A percentile compares a stretch with the other conserved stretches of the same genome.
Evolutionary conservation across 345 rosid genomes (phyloP).

Genomic region (Populus ilicifolia): DNA sequence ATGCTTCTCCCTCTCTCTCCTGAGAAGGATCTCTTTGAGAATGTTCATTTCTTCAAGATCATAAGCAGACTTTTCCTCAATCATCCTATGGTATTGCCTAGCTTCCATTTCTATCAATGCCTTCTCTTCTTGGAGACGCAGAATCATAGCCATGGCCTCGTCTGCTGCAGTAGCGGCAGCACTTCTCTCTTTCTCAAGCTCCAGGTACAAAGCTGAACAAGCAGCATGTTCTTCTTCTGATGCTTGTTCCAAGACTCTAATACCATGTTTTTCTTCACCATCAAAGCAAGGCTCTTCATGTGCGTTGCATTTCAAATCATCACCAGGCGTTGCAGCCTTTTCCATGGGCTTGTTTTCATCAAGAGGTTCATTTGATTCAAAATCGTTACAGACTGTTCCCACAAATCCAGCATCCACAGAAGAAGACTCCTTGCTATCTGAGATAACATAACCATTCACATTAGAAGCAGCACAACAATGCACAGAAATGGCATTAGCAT

Average conservation of each 20-base stretch:
- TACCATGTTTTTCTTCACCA: slow-evolving; percentile 24
- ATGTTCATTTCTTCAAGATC: slow-evolving; percentile 83
- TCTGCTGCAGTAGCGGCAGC: slow-evolving; percentile 84
- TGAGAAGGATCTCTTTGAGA: slow-evolving; percentile 74
- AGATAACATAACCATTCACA: slow-evolving; percentile 18
- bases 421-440: slow-evolving; percentile 36
- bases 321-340: slow-evolving; percentile 16
- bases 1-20: slow-evolving; percentile 72
- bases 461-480: slow-evolving; percentile 16
- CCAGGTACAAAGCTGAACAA: slow-evolving; percentile 43
- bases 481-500: slow-evolving; percentile 4
- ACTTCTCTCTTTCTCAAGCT: slow-evolving; percentile 78
- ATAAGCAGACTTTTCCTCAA: slow-evolving; percentile 75
- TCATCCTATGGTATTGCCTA: slow-evolving; percentile 78
- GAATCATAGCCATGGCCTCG: slow-evolving; percentile 93
- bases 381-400: slow-evolving; percentile 21
- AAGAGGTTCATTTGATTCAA: slow-evolving; percentile 19
- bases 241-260: slow-evolving; percentile 47
- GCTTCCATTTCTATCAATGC: slow-evolving; percentile 84
- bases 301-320: slow-evolving; percentile 23
- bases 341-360: slow-evolving; percentile 24
- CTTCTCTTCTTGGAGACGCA: slow-evolving; percentile 73
- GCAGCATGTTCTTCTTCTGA: slow-evolving; percentile 53
- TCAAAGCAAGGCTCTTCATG: slow-evolving; percentile 25
- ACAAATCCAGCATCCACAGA: slow-evolving; percentile 24